Evolutionary conservation across 148 eudicot species (phyloP).

Genomic region (Amaranthus hypochondriacus): DNA sequence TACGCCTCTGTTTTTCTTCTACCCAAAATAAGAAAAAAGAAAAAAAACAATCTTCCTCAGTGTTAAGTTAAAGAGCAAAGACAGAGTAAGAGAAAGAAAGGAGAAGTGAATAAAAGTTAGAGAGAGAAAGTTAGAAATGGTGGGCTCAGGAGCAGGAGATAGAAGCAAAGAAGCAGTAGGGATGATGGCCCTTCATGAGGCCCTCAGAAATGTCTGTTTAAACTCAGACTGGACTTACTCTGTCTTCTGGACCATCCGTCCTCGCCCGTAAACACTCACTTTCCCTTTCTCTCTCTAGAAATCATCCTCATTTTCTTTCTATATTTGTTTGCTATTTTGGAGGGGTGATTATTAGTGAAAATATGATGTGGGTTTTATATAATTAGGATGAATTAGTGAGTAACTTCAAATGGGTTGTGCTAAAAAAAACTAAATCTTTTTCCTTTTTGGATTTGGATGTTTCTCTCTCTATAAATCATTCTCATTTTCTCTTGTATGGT

Average conservation of each 20-base stretch:
- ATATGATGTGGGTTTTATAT: slow-evolving; percentile 7
- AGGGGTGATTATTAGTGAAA: neutral
- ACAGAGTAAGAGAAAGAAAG: slow-evolving; percentile 15
- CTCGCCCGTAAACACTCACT: slow-evolving; percentile 61
- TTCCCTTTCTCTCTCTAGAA: neutral
- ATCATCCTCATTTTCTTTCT: neutral
- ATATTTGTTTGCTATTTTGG: neutral
- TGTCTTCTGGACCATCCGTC: slow-evolving; percentile 97
- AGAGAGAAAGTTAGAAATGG: slow-evolving; percentile 50
- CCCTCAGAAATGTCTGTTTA: slow-evolving; percentile 77
- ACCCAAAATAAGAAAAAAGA: slow-evolving; percentile 7
- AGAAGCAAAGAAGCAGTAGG: slow-evolving; percentile 95
- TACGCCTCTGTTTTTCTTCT: neutral
- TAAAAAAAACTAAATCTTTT: neutral
- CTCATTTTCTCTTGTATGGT: slow-evolving; percentile 1
- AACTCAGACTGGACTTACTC: slow-evolving; percentile 97
- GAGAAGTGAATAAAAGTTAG: neutral
- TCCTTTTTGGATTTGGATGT: neutral
- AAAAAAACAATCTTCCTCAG: slow-evolving; percentile 1
- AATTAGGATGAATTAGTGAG: neutral
- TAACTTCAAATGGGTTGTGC: neutral
- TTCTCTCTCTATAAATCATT: neutral
- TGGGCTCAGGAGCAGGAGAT: slow-evolving; percentile 69
- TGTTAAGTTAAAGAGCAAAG: slow-evolving; percentile 4
- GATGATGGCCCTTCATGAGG: slow-evolving; percentile 99